Evolutionary conservation across 2,329 filamentous ascomycete genomes (phyloP).

Genomic region (Daldinia sp.): DNA sequence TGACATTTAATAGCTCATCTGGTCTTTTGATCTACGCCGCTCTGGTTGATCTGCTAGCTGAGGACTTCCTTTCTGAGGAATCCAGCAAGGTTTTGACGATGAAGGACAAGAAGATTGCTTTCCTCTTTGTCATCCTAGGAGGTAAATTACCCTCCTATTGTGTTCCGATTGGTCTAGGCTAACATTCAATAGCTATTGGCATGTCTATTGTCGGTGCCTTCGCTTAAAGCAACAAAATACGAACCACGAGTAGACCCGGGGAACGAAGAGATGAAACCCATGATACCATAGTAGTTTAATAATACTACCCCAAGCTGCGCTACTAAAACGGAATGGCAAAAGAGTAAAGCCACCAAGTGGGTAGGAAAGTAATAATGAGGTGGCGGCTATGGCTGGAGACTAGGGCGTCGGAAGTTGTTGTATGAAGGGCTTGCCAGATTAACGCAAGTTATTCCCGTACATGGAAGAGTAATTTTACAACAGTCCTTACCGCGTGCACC

Average conservation of each 20-base stretch:
- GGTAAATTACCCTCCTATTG: conserved; percentile 50
- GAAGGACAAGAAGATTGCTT: conserved; percentile 62
- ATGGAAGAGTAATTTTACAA: conserved; percentile 34
- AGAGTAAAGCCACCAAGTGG: conserved; percentile 2
- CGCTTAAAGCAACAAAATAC: conserved; percentile 47
- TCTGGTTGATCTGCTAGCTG: conserved; percentile 68
- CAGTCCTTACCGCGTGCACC: conserved; percentile 36
- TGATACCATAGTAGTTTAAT: conserved; percentile 7
- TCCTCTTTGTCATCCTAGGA: conserved; percentile 60
- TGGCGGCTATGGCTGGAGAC: conserved; percentile 9
- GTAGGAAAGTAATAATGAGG: conserved; percentile 15
- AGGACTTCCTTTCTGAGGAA: conserved; percentile 71
- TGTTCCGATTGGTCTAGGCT: conserved; percentile 4
- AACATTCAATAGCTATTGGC: conserved; percentile 48
- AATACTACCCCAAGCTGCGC: conserved; percentile 5
- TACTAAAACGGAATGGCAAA: conserved; percentile 1
- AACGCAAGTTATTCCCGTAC: conserved; percentile 23
- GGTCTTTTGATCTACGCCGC: conserved; percentile 69
- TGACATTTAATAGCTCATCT: conserved; percentile 56
- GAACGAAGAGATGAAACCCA: conserved; percentile 3
- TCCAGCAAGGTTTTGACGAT: conserved; percentile 58
- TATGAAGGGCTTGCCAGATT: conserved; percentile 26
- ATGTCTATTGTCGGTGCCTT: conserved; percentile 59
- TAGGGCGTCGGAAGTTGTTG: conserved; percentile 9
- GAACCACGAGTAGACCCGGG: conserved; percentile 5